These are phyloP conservation scores for Capniomyces stellatus DNA, from an alignment of 371 early-diverging fungal species.

Conservation along the genomic window DNA sequence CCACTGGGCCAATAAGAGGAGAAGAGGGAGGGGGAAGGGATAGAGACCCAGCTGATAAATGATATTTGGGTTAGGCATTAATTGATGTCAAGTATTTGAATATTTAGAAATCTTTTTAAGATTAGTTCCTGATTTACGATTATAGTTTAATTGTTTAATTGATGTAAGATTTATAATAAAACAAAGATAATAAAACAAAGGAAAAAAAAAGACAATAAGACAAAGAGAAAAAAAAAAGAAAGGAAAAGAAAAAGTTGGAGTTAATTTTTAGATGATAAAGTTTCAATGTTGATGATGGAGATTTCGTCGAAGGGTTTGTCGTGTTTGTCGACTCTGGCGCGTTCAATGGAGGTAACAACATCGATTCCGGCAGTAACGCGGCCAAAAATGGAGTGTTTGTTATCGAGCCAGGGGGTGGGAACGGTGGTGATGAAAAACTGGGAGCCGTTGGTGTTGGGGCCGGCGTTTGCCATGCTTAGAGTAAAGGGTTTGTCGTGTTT, in stretches of 20 bases:
- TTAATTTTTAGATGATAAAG: not conserved
- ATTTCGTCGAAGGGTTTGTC: conserved; percentile 51
- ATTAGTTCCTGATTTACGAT: too few relatives aligned
- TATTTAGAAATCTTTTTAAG: too few relatives aligned
- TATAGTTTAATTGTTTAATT: too few relatives aligned
- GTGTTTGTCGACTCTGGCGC: conserved; percentile 69
- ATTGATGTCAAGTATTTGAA: too few relatives aligned
- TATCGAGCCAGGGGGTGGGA: conserved; percentile 88
- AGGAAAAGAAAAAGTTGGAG: not conserved
- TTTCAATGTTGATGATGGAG: conserved; percentile 17
- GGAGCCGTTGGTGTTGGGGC: conserved; percentile 85
- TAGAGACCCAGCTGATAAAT: too few relatives aligned
- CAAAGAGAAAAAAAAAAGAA: not conserved
- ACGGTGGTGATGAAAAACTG: conserved; percentile 33
- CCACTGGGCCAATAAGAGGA: not conserved
- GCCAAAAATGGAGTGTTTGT: conserved; percentile 91
- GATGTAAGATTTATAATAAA: too few relatives aligned
- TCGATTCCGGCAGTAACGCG: conserved; percentile 70
- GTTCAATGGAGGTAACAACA: conserved; percentile 80
- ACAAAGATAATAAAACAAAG: too few relatives aligned
- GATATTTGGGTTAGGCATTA: too few relatives aligned
- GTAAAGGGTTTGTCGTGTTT: conserved; percentile 75
- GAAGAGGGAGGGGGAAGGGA: not conserved
- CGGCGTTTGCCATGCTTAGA: conserved; percentile 98
- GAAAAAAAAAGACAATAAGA: too few relatives aligned